phyloP scores from a whole-genome alignment of 805 yeast genomes.

The Candida pseudoglaebosa region DNA sequence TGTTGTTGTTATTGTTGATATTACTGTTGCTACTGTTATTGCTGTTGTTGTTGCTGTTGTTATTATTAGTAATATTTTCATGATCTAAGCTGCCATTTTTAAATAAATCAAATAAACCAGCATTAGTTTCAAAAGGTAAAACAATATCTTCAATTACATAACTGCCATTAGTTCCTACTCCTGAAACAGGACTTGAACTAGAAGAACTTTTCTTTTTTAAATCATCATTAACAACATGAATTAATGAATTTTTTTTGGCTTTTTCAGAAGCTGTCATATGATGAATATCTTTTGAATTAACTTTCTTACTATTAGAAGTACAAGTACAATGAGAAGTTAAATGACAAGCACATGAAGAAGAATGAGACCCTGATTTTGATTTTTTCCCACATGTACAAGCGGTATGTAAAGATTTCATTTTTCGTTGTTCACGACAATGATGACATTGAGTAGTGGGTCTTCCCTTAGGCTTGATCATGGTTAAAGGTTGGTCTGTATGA shows the following conservation, averaged over 20 bases:
- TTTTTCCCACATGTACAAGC: constrained; percentile 67
- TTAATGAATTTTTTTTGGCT: constrained; percentile 13
- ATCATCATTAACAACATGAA: constrained; percentile 12
- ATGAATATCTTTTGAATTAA: constrained; percentile 10
- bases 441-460: constrained; percentile 90
- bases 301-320: constrained; percentile 18
- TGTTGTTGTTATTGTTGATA: background rate
- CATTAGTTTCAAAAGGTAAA: constrained; percentile 25
- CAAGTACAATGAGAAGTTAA: constrained; percentile 41
- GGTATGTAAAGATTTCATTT: constrained; percentile 60
- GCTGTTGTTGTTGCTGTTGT: too few species aligned
- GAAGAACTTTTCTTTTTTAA: constrained; percentile 7
- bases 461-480: constrained; percentile 95
- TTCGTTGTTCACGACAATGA: constrained; percentile 77
- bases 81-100: background rate
- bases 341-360: constrained; percentile 35
- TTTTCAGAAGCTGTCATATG: constrained; percentile 14
- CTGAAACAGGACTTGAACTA: constrained; percentile 5
- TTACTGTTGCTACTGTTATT: background rate
- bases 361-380: constrained; percentile 38
- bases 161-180: constrained; percentile 7
- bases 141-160: constrained; percentile 29
- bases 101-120: constrained; percentile 24
- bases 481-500: constrained; percentile 85
- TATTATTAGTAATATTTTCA: background rate